Base-by-base conservation (phyloP, 2,329 filamentous ascomycete genomes). In the Raffaelea deltoideospora region DNA sequence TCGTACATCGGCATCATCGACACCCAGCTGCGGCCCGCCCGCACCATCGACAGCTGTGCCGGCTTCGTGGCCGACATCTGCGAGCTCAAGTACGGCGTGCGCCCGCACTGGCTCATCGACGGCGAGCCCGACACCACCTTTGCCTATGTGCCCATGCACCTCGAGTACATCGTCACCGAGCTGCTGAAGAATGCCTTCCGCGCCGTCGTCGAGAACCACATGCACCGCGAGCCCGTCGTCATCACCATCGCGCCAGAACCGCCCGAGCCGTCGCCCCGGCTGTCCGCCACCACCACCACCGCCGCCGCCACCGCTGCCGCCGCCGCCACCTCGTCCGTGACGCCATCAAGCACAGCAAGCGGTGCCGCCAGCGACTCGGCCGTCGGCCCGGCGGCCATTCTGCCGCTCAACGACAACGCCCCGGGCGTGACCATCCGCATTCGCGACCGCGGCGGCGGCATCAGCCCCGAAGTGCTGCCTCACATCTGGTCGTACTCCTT, bases 401-500 rank as follows among this genome's bases (percentile, higher is more conserved):
- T 60, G 26, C 70, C 71, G 0, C 61, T 76, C 6, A 70, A 76
- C 42, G 71, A 76, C 48, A 69, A 74, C 40, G 72, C 78, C 0
- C 84, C 87, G 1, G 87, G 86, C 27, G 85, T 98, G 11, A 96
- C 90, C 1, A 92, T 98, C 48, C 76, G 90, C 19, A 95, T 98
- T 47, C 78, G 90, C 9, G 90, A 98, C 53, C 77, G 86, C n/a
- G 90, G 90, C 34, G 88, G 88, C 30, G 90, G 90, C 26, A 96
- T 98, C 38, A 72, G 76, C 1, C 83, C 87, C 0, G 82, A 87
- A 14, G 78, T 90, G 21, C 61, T 90, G 24, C 76, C 79, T 5
- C 79, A 88, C 46, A 87, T 98, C 40, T 98, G 90, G 87, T 87
- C 86, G 7, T 98, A 96, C 55, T 90, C 83, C 43, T 98, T 95